Conservation (phyloP, 2,329 filamentous ascomycete genomes). For the Sporothrix dimorphospora region DNA sequence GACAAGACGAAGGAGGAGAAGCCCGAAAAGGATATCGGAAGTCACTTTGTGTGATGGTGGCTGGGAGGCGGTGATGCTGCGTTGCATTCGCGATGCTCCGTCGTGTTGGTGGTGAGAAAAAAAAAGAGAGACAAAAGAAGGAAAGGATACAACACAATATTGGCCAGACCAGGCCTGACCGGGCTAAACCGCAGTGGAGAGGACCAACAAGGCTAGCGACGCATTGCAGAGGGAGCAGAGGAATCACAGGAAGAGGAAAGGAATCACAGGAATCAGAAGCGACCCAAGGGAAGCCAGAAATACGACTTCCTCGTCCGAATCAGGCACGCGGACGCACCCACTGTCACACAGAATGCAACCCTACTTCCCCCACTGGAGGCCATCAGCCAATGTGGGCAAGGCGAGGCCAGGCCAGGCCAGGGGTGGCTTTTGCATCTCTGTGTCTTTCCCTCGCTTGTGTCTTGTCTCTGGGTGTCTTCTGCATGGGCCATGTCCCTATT, state of each 20-base stretch:
- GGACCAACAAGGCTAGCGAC: not conserved
- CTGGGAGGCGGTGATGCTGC: not conserved
- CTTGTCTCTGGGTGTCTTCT: no score
- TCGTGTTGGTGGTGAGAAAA: not conserved
- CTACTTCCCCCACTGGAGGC: not conserved
- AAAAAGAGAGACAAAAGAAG: not conserved
- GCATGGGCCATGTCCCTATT: not conserved
- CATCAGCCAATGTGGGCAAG: not conserved
- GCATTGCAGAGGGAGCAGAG: not conserved
- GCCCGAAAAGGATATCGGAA: not conserved
- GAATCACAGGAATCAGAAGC: not conserved
- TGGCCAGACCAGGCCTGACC: conserved; percentile 9
- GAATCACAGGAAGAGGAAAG: not conserved
- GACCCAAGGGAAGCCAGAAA: not conserved
- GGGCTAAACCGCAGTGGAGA: not conserved
- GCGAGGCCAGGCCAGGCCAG: not conserved
- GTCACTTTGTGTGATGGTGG: not conserved
- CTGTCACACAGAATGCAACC: not conserved
- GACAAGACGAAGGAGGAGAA: not conserved
- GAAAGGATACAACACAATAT: not conserved
- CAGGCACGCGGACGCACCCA: not conserved
- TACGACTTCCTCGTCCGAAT: conserved; percentile 9
- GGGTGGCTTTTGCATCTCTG: no score
- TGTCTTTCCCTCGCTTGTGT: no score
- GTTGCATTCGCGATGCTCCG: conserved; percentile 2